Percentiles rank a stretch among this genome's conserved stretches.
phyloP scores from a whole-genome alignment of 1,139 yeast genomes.

The Nakaseomyces uthaithaninus region DNA sequence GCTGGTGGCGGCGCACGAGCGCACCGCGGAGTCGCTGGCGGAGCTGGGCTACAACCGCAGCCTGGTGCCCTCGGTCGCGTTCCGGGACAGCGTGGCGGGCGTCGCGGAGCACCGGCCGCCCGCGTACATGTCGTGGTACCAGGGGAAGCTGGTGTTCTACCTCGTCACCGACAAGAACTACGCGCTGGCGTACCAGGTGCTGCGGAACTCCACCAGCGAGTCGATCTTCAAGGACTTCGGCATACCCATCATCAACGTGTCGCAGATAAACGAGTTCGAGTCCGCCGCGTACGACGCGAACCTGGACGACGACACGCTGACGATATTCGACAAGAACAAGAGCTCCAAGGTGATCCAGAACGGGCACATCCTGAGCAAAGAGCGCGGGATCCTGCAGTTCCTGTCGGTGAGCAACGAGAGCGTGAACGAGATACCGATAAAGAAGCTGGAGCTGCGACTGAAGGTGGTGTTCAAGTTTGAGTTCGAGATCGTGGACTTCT shows the following conservation, averaged over 20 bases:
- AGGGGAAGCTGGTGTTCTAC: constrained; percentile 25
- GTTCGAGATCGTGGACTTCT: constrained; percentile 35
- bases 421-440: constrained; percentile 31
- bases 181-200: constrained; percentile 27
- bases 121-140: constrained; percentile 13
- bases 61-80: constrained; percentile 20
- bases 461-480: constrained; percentile 41
- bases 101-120: constrained; percentile 16
- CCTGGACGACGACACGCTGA: constrained; percentile 35
- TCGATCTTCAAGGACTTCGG: constrained; percentile 28
- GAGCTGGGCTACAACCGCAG: constrained; percentile 35
- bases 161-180: constrained; percentile 26
- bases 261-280: constrained; percentile 13
- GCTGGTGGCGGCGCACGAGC: constrained; percentile 35
- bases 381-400: constrained; percentile 29
- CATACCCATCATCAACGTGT: constrained; percentile 18
- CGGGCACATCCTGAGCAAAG: constrained; percentile 37
- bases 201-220: constrained; percentile 19
- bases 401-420: constrained; percentile 16
- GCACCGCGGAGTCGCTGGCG: constrained; percentile 34
- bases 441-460: constrained; percentile 34
- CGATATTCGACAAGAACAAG: constrained; percentile 34
- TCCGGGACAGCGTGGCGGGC: constrained; percentile 19
- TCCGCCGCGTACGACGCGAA: constrained; percentile 24
- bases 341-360: constrained; percentile 39